Evolutionary conservation across 2,329 filamentous ascomycete species (phyloP).

Genomic region (Blastomyces parvus): DNA sequence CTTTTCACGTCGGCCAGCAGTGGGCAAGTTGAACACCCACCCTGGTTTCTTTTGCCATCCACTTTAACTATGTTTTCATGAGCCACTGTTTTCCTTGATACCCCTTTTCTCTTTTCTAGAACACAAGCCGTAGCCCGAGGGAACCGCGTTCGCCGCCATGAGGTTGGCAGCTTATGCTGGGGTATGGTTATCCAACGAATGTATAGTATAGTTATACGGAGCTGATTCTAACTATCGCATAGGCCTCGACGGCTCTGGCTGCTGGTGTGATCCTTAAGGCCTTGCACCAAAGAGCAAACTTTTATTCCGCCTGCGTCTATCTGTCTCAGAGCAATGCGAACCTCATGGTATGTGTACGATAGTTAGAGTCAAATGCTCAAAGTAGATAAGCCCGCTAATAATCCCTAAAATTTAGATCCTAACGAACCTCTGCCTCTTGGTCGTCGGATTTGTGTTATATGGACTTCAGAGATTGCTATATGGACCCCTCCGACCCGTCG

Average conservation of each 20-base stretch:
- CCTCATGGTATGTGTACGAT: conserved; percentile 55
- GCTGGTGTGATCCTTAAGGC: conserved; percentile 77
- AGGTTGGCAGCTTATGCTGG: conserved; percentile 44
- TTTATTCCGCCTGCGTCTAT: conserved; percentile 96
- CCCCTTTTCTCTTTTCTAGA: conserved; percentile 22
- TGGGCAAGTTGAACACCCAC: conserved; percentile 2
- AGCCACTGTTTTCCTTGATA: conserved; percentile 10
- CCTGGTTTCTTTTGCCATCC: background rate
- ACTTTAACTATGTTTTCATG: conserved; percentile 17
- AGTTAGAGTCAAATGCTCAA: background rate
- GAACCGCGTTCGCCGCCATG: conserved; percentile 29
- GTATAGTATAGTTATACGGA: conserved; percentile 5
- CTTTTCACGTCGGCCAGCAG: background rate
- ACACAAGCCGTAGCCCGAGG: conserved; percentile 12
- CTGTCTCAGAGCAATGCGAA: conserved; percentile 94
- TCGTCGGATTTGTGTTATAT: conserved; percentile 73
- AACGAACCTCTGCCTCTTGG: conserved; percentile 77
- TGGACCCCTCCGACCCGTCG: conserved; percentile 79
- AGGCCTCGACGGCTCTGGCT: conserved; percentile 77
- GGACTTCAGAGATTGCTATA: conserved; percentile 84
- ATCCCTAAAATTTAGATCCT: conserved; percentile 54
- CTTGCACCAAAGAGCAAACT: conserved; percentile 91
- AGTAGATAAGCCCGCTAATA: background rate
- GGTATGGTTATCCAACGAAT: conserved; percentile 30
- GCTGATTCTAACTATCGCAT: conserved; percentile 15